Conservation (phyloP, 208 protist genomes). For the Polymyxa betae region DNA sequence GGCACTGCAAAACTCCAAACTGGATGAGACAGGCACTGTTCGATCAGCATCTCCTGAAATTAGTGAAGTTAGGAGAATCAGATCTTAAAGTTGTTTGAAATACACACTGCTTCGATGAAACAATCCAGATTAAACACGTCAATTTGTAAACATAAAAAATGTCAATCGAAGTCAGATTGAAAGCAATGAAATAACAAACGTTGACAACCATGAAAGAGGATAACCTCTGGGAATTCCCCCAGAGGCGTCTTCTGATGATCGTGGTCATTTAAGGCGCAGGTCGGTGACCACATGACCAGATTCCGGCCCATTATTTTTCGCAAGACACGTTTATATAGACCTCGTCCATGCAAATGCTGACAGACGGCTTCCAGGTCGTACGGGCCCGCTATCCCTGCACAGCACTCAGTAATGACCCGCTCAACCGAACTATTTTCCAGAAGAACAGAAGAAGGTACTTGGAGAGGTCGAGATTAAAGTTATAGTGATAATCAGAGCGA, state of each 20-base stretch:
- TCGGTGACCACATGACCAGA: neutral
- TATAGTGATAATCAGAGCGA: too few species aligned
- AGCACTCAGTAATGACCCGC: neutral
- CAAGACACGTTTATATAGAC: constrained; percentile 16
- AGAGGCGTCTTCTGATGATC: neutral
- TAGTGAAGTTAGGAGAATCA: too few species aligned
- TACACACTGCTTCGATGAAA: too few species aligned
- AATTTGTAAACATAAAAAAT: too few species aligned
- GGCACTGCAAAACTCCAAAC: neutral
- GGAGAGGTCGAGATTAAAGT: too few species aligned
- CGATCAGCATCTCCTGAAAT: neutral
- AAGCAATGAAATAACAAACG: neutral
- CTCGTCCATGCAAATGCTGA: neutral
- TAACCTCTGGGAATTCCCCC: neutral
- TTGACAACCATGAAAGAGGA: constrained; percentile 10
- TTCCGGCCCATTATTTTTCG: constrained; percentile 18
- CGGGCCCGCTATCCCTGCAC: neutral
- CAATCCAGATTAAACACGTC: too few species aligned
- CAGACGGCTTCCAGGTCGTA: constrained; percentile 48
- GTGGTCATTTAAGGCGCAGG: neutral
- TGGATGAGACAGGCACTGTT: neutral
- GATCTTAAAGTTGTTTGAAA: too few species aligned
- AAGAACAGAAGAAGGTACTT: too few species aligned
- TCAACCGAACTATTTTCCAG: too few species aligned
- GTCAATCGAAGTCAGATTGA: neutral